Base-by-base conservation (phyloP, 208 protist species). In the Crithidia mellificae region DNA sequence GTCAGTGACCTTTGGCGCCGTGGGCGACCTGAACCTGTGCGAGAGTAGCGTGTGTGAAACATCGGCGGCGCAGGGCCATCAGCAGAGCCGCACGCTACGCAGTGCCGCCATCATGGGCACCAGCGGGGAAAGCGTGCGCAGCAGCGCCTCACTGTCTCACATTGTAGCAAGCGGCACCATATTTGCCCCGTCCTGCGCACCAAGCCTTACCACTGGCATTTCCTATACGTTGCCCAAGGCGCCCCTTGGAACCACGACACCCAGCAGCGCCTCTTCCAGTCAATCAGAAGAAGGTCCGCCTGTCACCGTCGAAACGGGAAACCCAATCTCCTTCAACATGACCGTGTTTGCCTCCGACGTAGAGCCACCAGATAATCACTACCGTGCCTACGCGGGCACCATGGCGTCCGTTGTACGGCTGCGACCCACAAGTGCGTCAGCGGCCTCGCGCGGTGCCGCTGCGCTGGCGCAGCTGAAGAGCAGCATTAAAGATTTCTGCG, bases 41-140 rank as follows among this genome's bases (percentile, higher is more conserved):
- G 38, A 38, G 32, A 56, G 54, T 38, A 57, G 7, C 38, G 56
- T 14, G 12, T 64, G 46, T 43, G 44, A 64, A 6, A 24, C 34
- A 38, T 5, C 34, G 34, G 11, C 34, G 34, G 11, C 34, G 34
- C 5, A 38, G n/a, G 5, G n/a, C 6, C 44, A 20, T 24, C 41
- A 30, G n/a, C 46, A 29, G 11, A 61, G 63, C 0, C 24, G 20
- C 17, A 2, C 36, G 2, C 49, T 73, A 20, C 63, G 58, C 46
- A 66, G 67, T 25, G 75, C 75, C 0, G 75, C 66, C 20, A 49
- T 81, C 22, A 74, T 74, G 68, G 75, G 75, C 11, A 65, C 61
- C 12, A 29, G 6, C 20, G 64, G 68, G 12, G 50, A 17, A 1
- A 24, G 34, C 19, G n/a, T 55, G 34, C 46, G 24, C 32, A 76